Percentiles rank a stretch among this genome's conserved stretches.
phyloP scores from a whole-genome alignment of 1,284 basidiomycete genomes.

The Sphagnurus paluster region DNA sequence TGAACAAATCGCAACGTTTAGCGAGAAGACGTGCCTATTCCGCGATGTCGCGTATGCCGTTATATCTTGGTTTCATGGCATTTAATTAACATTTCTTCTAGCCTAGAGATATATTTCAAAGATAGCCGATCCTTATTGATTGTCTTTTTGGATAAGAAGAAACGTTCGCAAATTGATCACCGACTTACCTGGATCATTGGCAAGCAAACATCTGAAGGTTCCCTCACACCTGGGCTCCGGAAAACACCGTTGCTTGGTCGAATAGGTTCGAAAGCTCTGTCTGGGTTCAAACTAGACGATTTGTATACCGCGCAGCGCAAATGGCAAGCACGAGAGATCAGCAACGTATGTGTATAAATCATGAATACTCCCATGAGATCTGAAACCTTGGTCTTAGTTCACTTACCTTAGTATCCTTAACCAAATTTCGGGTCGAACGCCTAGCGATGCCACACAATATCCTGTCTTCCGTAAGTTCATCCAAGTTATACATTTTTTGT shows the following conservation, averaged over 20 bases:
- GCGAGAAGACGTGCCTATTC: constrained; percentile 86
- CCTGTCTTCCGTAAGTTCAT: constrained; percentile 82
- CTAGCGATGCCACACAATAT: constrained; percentile 93
- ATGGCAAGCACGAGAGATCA: constrained; percentile 88
- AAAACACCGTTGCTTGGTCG: constrained; percentile 58
- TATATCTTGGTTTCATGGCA: neutral
- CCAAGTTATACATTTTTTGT: neutral
- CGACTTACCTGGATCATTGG: constrained; percentile 54
- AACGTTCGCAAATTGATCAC: constrained; percentile 64
- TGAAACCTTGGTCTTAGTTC: constrained; percentile 53
- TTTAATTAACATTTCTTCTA: constrained; percentile 28
- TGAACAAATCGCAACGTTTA: constrained; percentile 74
- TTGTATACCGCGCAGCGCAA: constrained; percentile 68
- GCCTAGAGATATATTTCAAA: constrained; percentile 88
- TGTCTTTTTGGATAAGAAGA: constrained; percentile 73
- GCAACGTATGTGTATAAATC: constrained; percentile 64
- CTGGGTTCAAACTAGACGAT: constrained; percentile 54
- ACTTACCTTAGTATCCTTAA: constrained; percentile 86
- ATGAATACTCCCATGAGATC: neutral
- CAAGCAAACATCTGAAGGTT: constrained; percentile 37
- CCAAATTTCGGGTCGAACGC: constrained; percentile 88
- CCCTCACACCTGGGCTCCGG: constrained; percentile 43
- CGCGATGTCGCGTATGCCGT: constrained; percentile 77
- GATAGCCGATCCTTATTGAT: constrained; percentile 83
- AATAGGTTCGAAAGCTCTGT: constrained; percentile 45